These are phyloP conservation scores for Colletotrichum ledebouriae DNA, from an alignment of 2,329 filamentous ascomycete species.

Conservation along the genomic window DNA sequence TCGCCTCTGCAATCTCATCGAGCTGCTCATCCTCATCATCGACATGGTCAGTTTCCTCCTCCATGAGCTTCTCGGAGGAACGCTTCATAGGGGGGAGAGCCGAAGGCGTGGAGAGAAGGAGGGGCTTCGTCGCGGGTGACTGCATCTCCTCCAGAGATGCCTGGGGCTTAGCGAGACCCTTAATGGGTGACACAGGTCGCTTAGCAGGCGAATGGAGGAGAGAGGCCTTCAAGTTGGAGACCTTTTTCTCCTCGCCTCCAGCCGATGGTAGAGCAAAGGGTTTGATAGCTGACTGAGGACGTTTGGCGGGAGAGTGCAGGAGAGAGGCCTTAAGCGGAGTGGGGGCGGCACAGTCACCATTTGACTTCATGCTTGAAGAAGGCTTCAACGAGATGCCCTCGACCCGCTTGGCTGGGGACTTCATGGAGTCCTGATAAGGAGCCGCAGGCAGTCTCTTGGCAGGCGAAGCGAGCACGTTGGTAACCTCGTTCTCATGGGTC, in stretches of 20 bases:
- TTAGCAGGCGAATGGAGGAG: slow-evolving; percentile 68
- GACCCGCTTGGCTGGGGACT: slow-evolving; percentile 67
- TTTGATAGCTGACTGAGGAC: slow-evolving; percentile 61
- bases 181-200: slow-evolving; percentile 59
- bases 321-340: slow-evolving; percentile 57
- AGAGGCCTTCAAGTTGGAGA: slow-evolving; percentile 61
- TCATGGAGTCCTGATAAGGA: slow-evolving; percentile 67
- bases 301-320: slow-evolving; percentile 65
- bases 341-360: slow-evolving; percentile 23
- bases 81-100: slow-evolving; percentile 44
- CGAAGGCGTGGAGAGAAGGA: slow-evolving; percentile 51
- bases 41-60: slow-evolving; percentile 47
- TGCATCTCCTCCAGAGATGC: slow-evolving; percentile 41
- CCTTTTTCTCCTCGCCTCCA: slow-evolving; percentile 47
- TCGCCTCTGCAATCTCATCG: slow-evolving; percentile 44
- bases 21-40: slow-evolving; percentile 44
- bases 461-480: slow-evolving; percentile 64
- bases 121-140: slow-evolving; percentile 54
- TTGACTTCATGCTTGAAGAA: slow-evolving; percentile 51
- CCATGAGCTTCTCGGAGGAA: slow-evolving; percentile 55
- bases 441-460: slow-evolving; percentile 67
- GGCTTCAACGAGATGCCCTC: slow-evolving; percentile 56
- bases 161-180: slow-evolving; percentile 51
- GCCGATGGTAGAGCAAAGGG: slow-evolving; percentile 49
- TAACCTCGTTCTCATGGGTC: slow-evolving; percentile 33